Percentiles rank a stretch among this genome's conserved stretches.
Evolutionary conservation across 2,329 filamentous ascomycete genomes (phyloP).

Genomic region (Sporothrix luriei): DNA sequence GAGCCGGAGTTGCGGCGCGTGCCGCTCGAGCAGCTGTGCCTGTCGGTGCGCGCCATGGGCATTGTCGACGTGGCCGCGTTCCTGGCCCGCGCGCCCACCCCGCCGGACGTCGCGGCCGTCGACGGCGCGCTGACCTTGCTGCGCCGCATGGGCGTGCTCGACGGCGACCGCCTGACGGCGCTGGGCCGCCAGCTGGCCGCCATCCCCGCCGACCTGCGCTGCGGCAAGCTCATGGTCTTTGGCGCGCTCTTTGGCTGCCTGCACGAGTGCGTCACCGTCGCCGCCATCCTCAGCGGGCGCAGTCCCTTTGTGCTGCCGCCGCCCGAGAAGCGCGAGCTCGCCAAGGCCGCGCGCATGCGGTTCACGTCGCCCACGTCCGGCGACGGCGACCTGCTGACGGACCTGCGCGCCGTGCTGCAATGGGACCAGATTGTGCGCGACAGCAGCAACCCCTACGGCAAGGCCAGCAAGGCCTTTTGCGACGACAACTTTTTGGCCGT

Average conservation of each 20-base stretch:
- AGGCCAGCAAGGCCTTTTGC: conserved; percentile 75
- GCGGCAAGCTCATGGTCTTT: conserved; percentile 93
- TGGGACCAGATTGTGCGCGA: conserved; percentile 72
- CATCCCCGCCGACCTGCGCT: conserved; percentile 90
- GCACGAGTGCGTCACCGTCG: conserved; percentile 83
- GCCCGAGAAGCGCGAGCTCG: conserved; percentile 77
- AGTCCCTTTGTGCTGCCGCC: conserved; percentile 85
- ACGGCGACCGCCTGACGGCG: conserved; percentile 77
- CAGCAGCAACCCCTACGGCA: conserved; percentile 48
- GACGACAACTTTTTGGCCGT: conserved; percentile 81
- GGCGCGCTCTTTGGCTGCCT: conserved; percentile 92
- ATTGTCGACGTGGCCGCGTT: conserved; percentile 80
- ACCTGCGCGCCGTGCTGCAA: conserved; percentile 78
- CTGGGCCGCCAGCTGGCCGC: conserved; percentile 91
- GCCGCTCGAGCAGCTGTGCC: conserved; percentile 88
- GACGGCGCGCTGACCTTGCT: conserved; percentile 80
- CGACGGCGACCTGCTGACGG: conserved; percentile 86
- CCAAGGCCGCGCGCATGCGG: conserved; percentile 71
- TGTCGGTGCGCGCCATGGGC: conserved; percentile 95
- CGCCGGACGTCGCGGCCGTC: conserved; percentile 81
- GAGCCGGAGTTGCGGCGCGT: conserved; percentile 94
- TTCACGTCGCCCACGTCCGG: conserved; percentile 64
- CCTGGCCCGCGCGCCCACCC: conserved; percentile 82
- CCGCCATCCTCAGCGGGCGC: conserved; percentile 77
- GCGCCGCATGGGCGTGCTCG: conserved; percentile 82